Evolutionary conservation across 2,329 filamentous ascomycete genomes (phyloP), one percentile per base, ranked within the genome.

Genomic region (Arthrobotrys entomopaga): DNA sequence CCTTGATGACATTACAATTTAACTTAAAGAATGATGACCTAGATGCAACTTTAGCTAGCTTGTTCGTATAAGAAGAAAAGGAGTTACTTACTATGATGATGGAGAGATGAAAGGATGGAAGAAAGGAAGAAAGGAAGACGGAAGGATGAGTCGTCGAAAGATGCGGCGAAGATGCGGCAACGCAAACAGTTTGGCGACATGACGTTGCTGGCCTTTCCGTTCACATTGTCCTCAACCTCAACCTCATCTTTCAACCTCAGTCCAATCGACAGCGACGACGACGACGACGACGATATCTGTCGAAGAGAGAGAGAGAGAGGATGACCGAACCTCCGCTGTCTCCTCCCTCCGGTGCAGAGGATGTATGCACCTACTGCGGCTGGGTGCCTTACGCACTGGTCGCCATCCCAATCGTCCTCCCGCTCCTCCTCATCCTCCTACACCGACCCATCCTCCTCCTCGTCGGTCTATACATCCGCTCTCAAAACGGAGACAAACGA

Each of bases 1-100:
- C 77, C 88, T 85, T 16, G 87, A 87, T 49, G 88, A 90, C 88
- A 90, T 90, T 38, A 20, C 16, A 22, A 50, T 49, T 11, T 53
- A n/a, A 3, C 50, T 59, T 34, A 10, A 34, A 3, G 29, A 10
- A 40, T 13, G 22, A 16, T 13, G 15, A n/a, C 29, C 52, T 58
- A 40, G 26, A 57, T 11, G 22, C 15, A 10, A 8, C 10, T 20
- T 63, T 43, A 63, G 57, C 29, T 34, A 11, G 50, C 13, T 40
- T 11, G 20, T 42, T 20, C 48, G 1, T 38, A 5, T 20, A 8
- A 19, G 19, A 4, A 22, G 13, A 46, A 38, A 15, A n/a, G 6
- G 15, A 6, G 24, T 19, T 22, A 19, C 65, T 69, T 52, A 65
- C 66, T 43, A 19, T 26, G 54, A 15, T 43, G 53, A 42, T 49